Conservation (phyloP, 75 land plant species). For the Pinus taeda region DNA sequence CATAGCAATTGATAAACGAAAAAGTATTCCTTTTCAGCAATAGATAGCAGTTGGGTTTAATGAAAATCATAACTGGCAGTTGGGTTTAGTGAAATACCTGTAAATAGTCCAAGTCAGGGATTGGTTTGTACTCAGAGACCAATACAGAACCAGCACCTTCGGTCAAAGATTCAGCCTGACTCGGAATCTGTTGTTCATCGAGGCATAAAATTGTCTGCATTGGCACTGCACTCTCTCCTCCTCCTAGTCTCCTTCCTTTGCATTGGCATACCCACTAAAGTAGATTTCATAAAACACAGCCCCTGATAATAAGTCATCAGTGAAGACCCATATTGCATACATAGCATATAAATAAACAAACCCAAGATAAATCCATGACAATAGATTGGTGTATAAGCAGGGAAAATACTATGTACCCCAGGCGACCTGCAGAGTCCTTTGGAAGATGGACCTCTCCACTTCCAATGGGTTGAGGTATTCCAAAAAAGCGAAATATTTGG, state of each 20-base stretch:
- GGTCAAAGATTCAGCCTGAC: constrained; percentile 66
- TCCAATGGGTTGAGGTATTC: not conserved
- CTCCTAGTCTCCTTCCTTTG: constrained; percentile 10
- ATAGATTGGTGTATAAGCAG: not conserved
- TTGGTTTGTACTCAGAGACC: constrained; percentile 73
- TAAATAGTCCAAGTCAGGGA: constrained; percentile 86
- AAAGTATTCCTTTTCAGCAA: not conserved
- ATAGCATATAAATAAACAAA: not conserved
- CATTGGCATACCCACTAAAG: constrained; percentile 44
- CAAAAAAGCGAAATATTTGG: not conserved
- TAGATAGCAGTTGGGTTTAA: not conserved
- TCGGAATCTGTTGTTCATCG: constrained; percentile 48
- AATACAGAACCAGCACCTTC: constrained; percentile 52
- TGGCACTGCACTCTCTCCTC: constrained; percentile 5
- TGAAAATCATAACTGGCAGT: not conserved
- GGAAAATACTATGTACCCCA: not conserved
- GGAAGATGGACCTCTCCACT: not conserved
- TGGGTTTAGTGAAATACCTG: constrained; percentile 52
- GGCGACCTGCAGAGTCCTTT: not conserved
- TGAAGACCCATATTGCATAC: constrained; percentile 34
- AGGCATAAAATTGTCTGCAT: constrained; percentile 41
- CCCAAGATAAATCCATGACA: not conserved
- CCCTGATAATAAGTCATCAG: constrained; percentile 68
- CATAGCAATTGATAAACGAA: no score
- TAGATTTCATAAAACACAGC: constrained; percentile 43